phyloP scores from a whole-genome alignment of 2,329 filamentous ascomycete species.

The Ascochyta pisi region DNA sequence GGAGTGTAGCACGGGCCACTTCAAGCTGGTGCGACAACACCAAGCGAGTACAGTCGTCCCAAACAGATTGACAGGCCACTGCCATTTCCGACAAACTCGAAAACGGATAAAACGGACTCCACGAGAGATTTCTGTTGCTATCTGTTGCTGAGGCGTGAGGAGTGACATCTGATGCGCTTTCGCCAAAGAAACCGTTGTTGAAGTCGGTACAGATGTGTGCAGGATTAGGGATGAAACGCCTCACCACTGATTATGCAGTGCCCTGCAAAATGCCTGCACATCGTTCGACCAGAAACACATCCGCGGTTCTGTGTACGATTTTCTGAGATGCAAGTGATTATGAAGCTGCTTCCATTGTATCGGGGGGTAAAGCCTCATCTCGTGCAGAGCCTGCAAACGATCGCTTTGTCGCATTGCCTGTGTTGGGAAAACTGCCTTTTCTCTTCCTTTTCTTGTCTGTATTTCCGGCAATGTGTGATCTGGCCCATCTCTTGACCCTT shows the following conservation, averaged over 20 bases:
- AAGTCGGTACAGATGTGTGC: background rate
- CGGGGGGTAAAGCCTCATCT: conserved; percentile 39
- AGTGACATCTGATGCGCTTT: background rate
- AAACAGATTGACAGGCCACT: conserved; percentile 29
- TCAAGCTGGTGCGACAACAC: conserved; percentile 25
- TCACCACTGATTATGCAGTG: background rate
- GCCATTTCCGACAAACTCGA: conserved; percentile 28
- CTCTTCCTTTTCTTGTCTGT: conserved; percentile 26
- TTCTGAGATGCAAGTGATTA: background rate
- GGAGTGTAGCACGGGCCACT: conserved; percentile 34
- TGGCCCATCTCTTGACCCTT: conserved; percentile 76
- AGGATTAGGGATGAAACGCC: conserved; percentile 5
- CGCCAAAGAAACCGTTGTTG: background rate
- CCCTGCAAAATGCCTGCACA: background rate
- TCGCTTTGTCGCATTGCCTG: conserved; percentile 21
- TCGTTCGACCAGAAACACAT: background rate
- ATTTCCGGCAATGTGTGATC: conserved; percentile 67
- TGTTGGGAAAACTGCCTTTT: conserved; percentile 18
- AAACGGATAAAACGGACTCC: background rate
- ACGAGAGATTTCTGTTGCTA: background rate
- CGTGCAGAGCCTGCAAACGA: conserved; percentile 6
- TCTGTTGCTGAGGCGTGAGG: background rate
- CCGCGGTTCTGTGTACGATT: background rate
- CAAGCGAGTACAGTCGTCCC: conserved; percentile 4
- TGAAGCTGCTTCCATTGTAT: conserved; percentile 39